Conservation (phyloP, 352 stramenopile genomes). For the Globisporangium spiculum region DNA sequence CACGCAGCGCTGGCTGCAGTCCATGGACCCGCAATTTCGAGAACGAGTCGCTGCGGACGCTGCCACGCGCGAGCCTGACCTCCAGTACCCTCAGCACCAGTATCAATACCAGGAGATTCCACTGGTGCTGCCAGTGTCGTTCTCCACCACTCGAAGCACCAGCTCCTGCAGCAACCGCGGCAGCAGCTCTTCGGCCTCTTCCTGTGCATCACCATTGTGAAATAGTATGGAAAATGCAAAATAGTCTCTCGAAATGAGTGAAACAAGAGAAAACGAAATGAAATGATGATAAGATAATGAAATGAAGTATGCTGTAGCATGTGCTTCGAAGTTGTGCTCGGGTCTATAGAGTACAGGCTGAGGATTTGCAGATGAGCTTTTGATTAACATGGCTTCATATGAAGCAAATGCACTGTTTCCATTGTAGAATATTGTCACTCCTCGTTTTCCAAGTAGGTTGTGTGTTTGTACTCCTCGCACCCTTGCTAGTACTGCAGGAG, state of each 20-base stretch:
- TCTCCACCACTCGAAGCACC: neutral
- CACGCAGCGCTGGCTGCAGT: conserved; percentile 64
- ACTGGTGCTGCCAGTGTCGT: neutral
- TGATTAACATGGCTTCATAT: neutral
- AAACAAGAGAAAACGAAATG: neutral
- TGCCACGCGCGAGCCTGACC: neutral
- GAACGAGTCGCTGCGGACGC: neutral
- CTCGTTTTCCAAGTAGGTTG: neutral
- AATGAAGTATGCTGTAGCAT: neutral
- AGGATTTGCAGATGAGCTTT: neutral
- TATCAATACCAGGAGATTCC: neutral
- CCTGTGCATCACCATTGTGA: conserved; percentile 1
- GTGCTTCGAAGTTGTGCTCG: neutral
- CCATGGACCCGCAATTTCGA: conserved; percentile 24
- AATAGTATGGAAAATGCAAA: neutral
- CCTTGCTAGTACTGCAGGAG: conserved; percentile 33
- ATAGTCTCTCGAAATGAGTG: neutral
- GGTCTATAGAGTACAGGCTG: too few species aligned
- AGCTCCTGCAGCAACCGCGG: conserved; percentile 1
- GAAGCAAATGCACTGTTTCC: neutral
- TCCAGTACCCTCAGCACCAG: neutral
- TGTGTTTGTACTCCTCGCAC: neutral
- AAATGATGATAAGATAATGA: neutral
- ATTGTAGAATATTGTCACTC: neutral
- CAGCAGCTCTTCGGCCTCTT: neutral